Evolutionary conservation across 2,329 filamentous ascomycete species (phyloP).

Genomic region (Verticillium alfalfae): DNA sequence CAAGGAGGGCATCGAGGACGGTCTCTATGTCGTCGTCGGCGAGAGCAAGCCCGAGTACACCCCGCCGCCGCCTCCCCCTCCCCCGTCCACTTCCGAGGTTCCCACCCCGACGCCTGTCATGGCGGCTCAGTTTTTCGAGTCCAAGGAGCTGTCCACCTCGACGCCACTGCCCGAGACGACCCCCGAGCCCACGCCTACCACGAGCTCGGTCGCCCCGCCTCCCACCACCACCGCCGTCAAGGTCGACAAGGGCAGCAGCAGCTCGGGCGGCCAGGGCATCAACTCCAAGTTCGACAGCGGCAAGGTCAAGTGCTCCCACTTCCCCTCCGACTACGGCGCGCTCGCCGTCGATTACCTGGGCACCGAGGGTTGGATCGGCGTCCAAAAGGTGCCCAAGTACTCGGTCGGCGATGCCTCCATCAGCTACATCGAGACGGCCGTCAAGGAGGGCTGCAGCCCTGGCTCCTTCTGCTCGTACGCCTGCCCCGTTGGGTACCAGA

Average conservation of each 20-base stretch:
- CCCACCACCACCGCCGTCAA: conserved; percentile 16
- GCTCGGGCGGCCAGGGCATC: conserved; percentile 44
- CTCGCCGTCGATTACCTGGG: conserved; percentile 63
- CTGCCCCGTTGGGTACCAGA: conserved; percentile 87
- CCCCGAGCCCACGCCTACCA: conserved; percentile 16
- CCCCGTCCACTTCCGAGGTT: conserved; percentile 27
- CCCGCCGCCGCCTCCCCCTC: conserved; percentile 35
- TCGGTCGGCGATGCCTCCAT: conserved; percentile 47
- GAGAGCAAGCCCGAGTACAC: conserved; percentile 49
- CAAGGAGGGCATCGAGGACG: conserved; percentile 63
- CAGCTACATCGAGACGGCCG: conserved; percentile 58
- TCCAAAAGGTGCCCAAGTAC: conserved; percentile 60
- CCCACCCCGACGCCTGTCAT: conserved; percentile 24
- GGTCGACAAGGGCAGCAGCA: conserved; percentile 14
- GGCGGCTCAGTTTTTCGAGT: conserved; percentile 48
- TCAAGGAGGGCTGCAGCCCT: conserved; percentile 54
- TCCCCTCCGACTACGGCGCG: conserved; percentile 79
- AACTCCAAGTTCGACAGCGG: conserved; percentile 70
- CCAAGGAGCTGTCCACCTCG: conserved; percentile 27
- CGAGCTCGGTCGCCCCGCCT: conserved; percentile 17
- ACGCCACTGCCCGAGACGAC: conserved; percentile 19
- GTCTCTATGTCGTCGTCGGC: conserved; percentile 62
- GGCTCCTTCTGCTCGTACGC: conserved; percentile 85
- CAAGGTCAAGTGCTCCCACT: conserved; percentile 61
- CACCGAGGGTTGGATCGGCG: conserved; percentile 71